These are phyloP conservation scores for Amanita thiersii DNA, from an alignment of 768 basidiomycete species.

Conservation along the genomic window DNA sequence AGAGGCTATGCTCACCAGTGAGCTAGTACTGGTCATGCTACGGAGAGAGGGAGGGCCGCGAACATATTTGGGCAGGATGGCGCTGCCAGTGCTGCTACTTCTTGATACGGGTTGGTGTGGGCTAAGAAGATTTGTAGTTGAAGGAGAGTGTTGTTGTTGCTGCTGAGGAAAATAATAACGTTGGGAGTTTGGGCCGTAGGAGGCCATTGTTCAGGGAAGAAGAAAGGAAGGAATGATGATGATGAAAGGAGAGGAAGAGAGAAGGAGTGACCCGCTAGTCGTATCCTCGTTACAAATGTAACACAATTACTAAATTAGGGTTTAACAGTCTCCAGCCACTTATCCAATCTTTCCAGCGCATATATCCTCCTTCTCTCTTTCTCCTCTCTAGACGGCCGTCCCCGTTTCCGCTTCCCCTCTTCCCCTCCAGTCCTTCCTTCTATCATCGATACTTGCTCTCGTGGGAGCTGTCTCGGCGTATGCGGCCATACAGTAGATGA, in stretches of 20 bases:
- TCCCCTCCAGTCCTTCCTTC: conserved; percentile 21
- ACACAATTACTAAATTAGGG: too few relatives aligned
- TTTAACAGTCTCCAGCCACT: conserved; percentile 31
- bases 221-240: conserved; percentile 13
- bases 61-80: conserved; percentile 37
- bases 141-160: conserved; percentile 32
- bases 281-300: too few relatives aligned
- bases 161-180: conserved; percentile 31
- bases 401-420: conserved; percentile 34
- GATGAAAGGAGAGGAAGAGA: conserved; percentile 11
- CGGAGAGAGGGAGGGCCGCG: conserved; percentile 27
- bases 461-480: conserved; percentile 60
- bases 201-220: conserved; percentile 19
- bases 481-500: conserved; percentile 36
- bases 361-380: conserved; percentile 45
- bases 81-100: conserved; percentile 14
- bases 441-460: conserved; percentile 52
- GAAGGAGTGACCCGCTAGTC: too few relatives aligned
- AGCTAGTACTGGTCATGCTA: conserved; percentile 27
- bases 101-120: conserved; percentile 9
- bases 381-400: conserved; percentile 57
- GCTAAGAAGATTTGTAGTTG: conserved; percentile 44
- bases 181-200: conserved; percentile 28
- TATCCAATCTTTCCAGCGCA: conserved; percentile 39
- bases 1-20: conserved; percentile 27